A percentile compares a stretch with the other conserved stretches of the same genome.
These are phyloP conservation scores for Eutrema yunnanense DNA, from an alignment of 345 rosid species.

Conservation along the genomic window DNA sequence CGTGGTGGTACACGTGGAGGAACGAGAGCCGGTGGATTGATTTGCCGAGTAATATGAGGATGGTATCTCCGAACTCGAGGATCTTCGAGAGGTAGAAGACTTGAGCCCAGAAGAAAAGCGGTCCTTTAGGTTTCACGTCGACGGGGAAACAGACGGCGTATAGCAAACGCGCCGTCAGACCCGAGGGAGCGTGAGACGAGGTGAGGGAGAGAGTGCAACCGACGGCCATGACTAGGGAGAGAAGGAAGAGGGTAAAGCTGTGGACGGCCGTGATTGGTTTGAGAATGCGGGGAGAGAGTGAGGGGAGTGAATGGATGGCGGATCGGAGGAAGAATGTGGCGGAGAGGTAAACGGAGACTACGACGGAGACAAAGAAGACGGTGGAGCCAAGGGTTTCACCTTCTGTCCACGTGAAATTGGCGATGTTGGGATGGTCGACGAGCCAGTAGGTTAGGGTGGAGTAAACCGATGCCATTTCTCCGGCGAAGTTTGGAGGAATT, in stretches of 20 bases:
- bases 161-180: background rate
- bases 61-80: conserved; percentile 54
- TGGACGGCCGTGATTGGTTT: conserved; percentile 74
- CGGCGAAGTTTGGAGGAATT: background rate
- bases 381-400: conserved; percentile 57
- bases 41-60: conserved; percentile 44
- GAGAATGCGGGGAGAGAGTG: conserved; percentile 36
- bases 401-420: conserved; percentile 50
- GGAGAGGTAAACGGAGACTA: conserved; percentile 46
- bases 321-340: conserved; percentile 46
- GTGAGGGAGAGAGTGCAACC: conserved; percentile 57
- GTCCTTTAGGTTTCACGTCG: conserved; percentile 36
- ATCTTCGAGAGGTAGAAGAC: conserved; percentile 65
- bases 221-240: conserved; percentile 63
- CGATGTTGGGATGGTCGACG: conserved; percentile 55
- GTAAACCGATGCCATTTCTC: conserved; percentile 8
- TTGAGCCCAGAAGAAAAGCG: conserved; percentile 75
- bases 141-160: conserved; percentile 47
- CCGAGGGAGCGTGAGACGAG: background rate
- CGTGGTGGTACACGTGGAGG: conserved; percentile 87
- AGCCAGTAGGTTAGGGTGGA: conserved; percentile 44
- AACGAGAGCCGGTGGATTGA: conserved; percentile 61
- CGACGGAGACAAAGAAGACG: conserved; percentile 36
- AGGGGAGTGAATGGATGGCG: conserved; percentile 18
- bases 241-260: conserved; percentile 50